These are phyloP conservation scores for Teratosphaeria destructans DNA, from an alignment of 2,329 filamentous ascomycete species.

Conservation along the genomic window DNA sequence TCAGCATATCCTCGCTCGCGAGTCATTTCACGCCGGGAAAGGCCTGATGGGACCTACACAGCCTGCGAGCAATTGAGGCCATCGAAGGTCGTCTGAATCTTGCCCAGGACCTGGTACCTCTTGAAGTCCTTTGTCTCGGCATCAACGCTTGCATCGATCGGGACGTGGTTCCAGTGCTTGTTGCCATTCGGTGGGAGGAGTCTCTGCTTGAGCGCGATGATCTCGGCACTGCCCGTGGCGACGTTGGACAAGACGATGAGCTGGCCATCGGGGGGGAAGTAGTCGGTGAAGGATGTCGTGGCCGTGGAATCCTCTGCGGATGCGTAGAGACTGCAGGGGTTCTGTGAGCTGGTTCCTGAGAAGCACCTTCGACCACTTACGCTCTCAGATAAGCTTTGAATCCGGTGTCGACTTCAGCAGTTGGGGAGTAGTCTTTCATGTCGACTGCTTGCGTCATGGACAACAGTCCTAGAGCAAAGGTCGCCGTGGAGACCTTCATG, in stretches of 20 bases:
- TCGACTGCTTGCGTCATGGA: not conserved
- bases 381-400: not conserved
- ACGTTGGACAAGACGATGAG: not conserved
- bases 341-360: not conserved
- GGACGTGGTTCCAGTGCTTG: not conserved
- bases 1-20: not conserved
- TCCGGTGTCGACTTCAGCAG: not conserved
- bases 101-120: not conserved
- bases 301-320: not conserved
- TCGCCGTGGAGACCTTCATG: not conserved
- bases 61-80: not conserved
- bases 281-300: not conserved
- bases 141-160: not conserved
- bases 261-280: not conserved
- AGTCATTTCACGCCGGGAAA: not conserved
- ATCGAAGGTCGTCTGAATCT: not conserved
- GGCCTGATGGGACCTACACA: not conserved
- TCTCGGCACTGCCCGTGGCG: not conserved
- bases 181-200: not conserved
- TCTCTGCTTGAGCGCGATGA: not conserved
- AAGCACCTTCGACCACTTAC: not conserved
- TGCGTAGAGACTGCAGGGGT: not conserved
- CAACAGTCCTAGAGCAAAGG: not conserved
- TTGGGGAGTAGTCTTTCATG: not conserved
- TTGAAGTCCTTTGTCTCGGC: not conserved